A percentile compares a stretch with the other conserved stretches of the same genome.
phyloP scores from a whole-genome alignment of 768 basidiomycete species.

The Leucosporidium yakuticum region DNA sequence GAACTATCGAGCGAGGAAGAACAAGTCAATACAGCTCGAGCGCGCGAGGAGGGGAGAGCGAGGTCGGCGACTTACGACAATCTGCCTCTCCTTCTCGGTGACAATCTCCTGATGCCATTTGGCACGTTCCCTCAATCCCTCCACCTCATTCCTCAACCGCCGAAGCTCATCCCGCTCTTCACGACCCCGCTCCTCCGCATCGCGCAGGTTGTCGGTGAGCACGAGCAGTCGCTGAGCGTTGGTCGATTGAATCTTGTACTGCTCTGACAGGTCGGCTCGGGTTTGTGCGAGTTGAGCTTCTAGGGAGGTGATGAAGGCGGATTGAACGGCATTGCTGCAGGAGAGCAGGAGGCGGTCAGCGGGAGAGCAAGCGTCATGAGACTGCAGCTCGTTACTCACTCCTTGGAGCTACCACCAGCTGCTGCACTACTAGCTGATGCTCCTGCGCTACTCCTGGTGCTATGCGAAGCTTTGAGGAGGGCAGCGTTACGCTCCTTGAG shows the following conservation, averaged over 20 bases:
- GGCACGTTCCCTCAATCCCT: constrained; percentile 69
- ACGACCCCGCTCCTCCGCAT: constrained; percentile 81
- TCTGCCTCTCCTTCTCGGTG: constrained; percentile 53
- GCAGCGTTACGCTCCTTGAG: constrained; percentile 88
- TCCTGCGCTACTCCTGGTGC: background rate
- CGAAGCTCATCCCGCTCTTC: constrained; percentile 73
- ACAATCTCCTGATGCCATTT: constrained; percentile 73
- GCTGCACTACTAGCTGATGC: background rate
- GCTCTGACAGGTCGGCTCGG: constrained; percentile 83
- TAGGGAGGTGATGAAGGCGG: constrained; percentile 82
- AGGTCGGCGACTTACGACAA: constrained; percentile 16
- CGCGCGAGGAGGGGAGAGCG: background rate
- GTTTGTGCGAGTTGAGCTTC: constrained; percentile 89
- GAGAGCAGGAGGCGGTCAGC: constrained; percentile 2
- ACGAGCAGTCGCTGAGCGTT: constrained; percentile 86
- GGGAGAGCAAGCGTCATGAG: background rate
- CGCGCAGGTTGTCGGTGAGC: constrained; percentile 90
- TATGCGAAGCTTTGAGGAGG: constrained; percentile 53
- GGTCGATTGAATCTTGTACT: constrained; percentile 94
- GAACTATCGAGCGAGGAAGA: constrained; percentile 52
- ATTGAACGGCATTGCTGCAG: constrained; percentile 69
- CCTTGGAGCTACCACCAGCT: too few species aligned
- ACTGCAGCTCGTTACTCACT: too few species aligned
- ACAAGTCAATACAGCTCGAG: background rate
- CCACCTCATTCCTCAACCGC: constrained; percentile 68